phyloP scores from a whole-genome alignment of 164 flowering plant species.

The Houttuynia cordata region DNA sequence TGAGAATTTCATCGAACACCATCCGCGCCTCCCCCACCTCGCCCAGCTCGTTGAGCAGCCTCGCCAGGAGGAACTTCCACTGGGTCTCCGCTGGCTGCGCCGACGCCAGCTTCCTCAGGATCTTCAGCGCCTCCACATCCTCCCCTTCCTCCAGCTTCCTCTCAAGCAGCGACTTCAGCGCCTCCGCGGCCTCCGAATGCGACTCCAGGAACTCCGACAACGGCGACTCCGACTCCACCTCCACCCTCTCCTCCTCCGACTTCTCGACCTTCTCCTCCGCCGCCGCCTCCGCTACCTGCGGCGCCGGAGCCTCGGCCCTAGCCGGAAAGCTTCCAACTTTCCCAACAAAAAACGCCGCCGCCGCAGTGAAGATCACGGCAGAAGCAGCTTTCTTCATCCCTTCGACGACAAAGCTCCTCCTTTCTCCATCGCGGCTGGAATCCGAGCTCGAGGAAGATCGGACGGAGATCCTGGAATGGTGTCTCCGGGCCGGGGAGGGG shows the following conservation, averaged over 20 bases:
- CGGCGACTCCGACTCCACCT: constrained; percentile 7
- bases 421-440: too few relatives aligned
- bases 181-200: constrained; percentile 38
- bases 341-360: constrained; percentile 19
- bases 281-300: too few relatives aligned
- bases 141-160: constrained; percentile 62
- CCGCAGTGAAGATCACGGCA: constrained; percentile 26
- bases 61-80: constrained; percentile 62
- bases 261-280: constrained; percentile 5
- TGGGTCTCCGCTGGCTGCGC: constrained; percentile 48
- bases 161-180: constrained; percentile 39
- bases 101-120: constrained; percentile 28
- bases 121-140: constrained; percentile 68
- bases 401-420: too few relatives aligned
- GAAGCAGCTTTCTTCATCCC: constrained; percentile 19
- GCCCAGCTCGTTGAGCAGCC: constrained; percentile 52
- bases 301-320: constrained; percentile 33
- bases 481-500: constrained; percentile 39
- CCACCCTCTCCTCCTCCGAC: constrained; percentile 7
- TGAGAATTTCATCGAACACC: constrained; percentile 63
- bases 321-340: constrained; percentile 22
- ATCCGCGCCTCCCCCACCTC: constrained; percentile 42
- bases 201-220: constrained; percentile 40
- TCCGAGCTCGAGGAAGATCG: constrained; percentile 55
- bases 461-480: constrained; percentile 47